Base-by-base conservation (phyloP, 768 basidiomycete genomes). In the Rhizopogon vulgaris region DNA sequence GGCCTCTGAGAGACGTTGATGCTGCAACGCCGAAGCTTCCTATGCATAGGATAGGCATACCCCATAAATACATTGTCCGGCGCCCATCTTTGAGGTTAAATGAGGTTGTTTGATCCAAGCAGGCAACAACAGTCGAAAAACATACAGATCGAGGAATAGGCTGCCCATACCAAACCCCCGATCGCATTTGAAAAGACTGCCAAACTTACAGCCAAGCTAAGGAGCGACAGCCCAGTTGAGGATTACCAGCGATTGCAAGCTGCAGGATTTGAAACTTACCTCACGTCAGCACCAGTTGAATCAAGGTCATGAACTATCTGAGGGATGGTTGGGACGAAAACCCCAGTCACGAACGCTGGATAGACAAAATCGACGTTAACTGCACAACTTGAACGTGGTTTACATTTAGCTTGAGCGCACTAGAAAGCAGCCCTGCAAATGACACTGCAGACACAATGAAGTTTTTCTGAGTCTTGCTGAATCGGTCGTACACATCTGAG, bases 1-100 rank as follows among this genome's bases (percentile, higher is more conserved):
- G 67, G 8, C 73, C 59, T 0, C 73, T 71, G 1, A 85, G 69
- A 17, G 58, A 72, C 0, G 57, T 61, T 2, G 82, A 71, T 1
- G 69, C 51, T 0, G 78, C 77, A 0, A 83, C 82, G 0, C 83
- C 83, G 0, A 84, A 54, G 2, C 81, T 81, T 0, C 78, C 82
- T 1, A 82, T 46, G 25, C 75, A 69, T 28, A 83, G 70, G 32
- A 83, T 64, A 0, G 85, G 84, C 6, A 85, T 70, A 4, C 74
- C 73, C n/a, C 62, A 58, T 4, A 86, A 69, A 56, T 83, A 86
- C 5, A 85, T 68, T 0, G 76, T 74, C 18, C 79, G 66, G 2
- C 85, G 73, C 3, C 86, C 86, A 69, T 86, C 83, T 85, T 45
- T 6, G 9, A 22, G 36, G 3, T n/a, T n/a, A 24, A 5, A 37